Percentiles rank a stretch among this genome's conserved stretches.
Evolutionary conservation across 352 stramenopile genomes (phyloP).

Genomic region (Thraustochytrium striatum): DNA sequence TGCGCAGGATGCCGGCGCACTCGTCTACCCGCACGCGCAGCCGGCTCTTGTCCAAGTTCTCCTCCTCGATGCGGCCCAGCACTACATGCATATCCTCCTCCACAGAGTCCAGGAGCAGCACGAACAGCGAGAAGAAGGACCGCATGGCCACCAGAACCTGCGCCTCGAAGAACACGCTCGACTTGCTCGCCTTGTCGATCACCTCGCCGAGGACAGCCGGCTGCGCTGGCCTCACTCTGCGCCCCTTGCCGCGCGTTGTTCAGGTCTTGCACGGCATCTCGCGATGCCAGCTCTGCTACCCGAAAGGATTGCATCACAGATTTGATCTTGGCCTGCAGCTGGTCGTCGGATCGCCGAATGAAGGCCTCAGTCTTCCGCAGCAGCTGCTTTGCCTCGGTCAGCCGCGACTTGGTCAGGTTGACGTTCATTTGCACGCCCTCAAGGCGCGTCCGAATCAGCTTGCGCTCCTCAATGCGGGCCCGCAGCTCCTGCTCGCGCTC

Average conservation of each 20-base stretch:
- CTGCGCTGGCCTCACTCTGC: too few relatives aligned
- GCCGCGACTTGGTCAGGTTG: too few relatives aligned
- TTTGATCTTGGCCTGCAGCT: too few relatives aligned
- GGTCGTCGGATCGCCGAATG: too few relatives aligned
- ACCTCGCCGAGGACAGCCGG: too few relatives aligned
- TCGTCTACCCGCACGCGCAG: background rate
- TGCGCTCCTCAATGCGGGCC: too few relatives aligned
- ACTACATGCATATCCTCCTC: background rate
- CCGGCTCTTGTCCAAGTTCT: background rate
- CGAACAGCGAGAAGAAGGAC: background rate
- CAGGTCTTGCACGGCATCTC: background rate
- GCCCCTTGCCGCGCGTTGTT: background rate
- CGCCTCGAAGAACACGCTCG: conserved; percentile 11
- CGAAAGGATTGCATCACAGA: background rate
- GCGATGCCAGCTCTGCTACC: background rate
- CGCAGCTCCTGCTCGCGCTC: too few relatives aligned
- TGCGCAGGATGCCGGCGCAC: background rate
- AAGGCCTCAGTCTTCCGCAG: too few relatives aligned
- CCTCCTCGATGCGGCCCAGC: background rate
- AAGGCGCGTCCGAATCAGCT: too few relatives aligned
- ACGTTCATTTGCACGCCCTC: too few relatives aligned
- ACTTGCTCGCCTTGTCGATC: background rate
- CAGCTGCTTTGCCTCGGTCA: too few relatives aligned
- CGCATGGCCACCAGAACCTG: background rate
- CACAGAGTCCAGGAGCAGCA: background rate